A percentile compares a stretch with the other conserved stretches of the same genome.
phyloP scores from a whole-genome alignment of 2,329 filamentous ascomycete genomes.

The Dactylellina haptotyla region DNA sequence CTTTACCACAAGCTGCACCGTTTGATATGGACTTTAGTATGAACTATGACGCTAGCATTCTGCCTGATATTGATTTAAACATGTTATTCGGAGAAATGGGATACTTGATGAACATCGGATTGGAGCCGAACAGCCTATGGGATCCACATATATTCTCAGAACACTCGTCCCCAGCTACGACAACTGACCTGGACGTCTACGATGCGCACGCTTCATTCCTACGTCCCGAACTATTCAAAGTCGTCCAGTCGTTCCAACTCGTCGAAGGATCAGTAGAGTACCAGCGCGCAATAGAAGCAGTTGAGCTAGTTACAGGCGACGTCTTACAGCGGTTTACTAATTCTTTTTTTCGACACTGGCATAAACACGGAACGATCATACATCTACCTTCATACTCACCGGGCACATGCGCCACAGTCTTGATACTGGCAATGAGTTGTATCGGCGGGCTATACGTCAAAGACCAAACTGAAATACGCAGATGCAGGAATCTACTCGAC shows the following conservation, averaged over 20 bases:
- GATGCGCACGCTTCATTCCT: constrained; percentile 33
- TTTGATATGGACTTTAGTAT: constrained; percentile 45
- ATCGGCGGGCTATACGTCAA: constrained; percentile 47
- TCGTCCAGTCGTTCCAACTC: constrained; percentile 35
- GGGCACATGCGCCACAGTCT: constrained; percentile 23
- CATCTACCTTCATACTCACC: constrained; percentile 43
- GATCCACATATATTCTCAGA: constrained; percentile 37
- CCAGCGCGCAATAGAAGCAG: constrained; percentile 15
- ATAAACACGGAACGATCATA: constrained; percentile 45
- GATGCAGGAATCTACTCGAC: constrained; percentile 24
- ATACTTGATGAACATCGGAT: constrained; percentile 41
- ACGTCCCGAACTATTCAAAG: constrained; percentile 34
- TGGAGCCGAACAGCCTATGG: constrained; percentile 39
- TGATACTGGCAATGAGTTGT: constrained; percentile 50
- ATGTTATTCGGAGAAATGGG: constrained; percentile 48
- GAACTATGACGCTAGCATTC: constrained; percentile 37
- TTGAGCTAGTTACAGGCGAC: constrained; percentile 37
- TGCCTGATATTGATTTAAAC: constrained; percentile 43
- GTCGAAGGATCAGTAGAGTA: constrained; percentile 26
- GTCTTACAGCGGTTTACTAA: constrained; percentile 41
- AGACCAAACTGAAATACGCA: constrained; percentile 26
- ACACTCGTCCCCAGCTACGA: constrained; percentile 32
- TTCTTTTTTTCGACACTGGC: constrained; percentile 47
- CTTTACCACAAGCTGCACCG: constrained; percentile 4
- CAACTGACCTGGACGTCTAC: constrained; percentile 40